Percentiles rank a stretch among this genome's conserved stretches.
Evolutionary conservation across 805 yeast genomes (phyloP).

Genomic region (Tetrapisispora pingtungensis): DNA sequence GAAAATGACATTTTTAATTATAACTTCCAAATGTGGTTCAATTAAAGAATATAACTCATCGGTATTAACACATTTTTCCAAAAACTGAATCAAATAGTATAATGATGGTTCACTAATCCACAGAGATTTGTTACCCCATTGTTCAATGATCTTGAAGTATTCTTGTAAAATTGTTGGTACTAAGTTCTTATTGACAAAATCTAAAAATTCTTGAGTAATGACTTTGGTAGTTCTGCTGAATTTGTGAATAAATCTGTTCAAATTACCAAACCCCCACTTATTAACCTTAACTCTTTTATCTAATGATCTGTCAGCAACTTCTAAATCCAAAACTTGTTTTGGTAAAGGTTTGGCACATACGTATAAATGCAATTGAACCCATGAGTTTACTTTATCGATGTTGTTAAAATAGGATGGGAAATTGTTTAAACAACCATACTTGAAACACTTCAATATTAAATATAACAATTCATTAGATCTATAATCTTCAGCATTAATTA

Average conservation of each 20-base stretch:
- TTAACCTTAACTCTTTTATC: constrained; percentile 55
- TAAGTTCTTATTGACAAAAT: constrained; percentile 43
- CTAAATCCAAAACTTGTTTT: constrained; percentile 37
- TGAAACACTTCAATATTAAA: constrained; percentile 54
- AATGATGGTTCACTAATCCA: constrained; percentile 65
- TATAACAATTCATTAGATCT: constrained; percentile 42
- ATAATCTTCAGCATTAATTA: constrained; percentile 27
- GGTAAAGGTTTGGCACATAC: constrained; percentile 50
- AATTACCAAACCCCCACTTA: constrained; percentile 84
- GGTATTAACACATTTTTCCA: constrained; percentile 49
- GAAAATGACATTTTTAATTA: constrained; percentile 60
- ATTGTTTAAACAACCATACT: constrained; percentile 49
- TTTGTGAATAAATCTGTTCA: constrained; percentile 58
- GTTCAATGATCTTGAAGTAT: constrained; percentile 40
- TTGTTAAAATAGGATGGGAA: constrained; percentile 43
- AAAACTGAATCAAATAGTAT: constrained; percentile 54
- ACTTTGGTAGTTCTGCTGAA: constrained; percentile 41
- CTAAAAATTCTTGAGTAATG: constrained; percentile 41
- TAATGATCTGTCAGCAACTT: constrained; percentile 38
- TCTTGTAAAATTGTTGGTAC: constrained; percentile 63
- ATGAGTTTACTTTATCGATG: constrained; percentile 34
- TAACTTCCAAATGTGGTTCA: constrained; percentile 52
- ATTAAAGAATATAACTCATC: constrained; percentile 54
- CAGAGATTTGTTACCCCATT: constrained; percentile 30
- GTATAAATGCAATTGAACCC: constrained; percentile 61